Evolutionary conservation across 352 stramenopile species (phyloP).

Genomic region (Globisporangium iwayamae): DNA sequence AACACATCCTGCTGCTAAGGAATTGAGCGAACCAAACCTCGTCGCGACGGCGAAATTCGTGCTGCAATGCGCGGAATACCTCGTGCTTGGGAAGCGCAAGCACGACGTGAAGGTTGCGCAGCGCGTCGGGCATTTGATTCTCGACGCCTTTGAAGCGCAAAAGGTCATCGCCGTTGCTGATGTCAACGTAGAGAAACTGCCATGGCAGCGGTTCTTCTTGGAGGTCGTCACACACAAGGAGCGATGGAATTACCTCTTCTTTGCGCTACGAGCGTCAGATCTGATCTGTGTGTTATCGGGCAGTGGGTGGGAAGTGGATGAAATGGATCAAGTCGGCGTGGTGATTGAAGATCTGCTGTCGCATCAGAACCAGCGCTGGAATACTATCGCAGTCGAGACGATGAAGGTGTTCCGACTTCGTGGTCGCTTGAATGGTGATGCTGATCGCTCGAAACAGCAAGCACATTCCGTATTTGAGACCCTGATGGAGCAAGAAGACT

Average conservation of each 20-base stretch:
- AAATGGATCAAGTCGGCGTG: slow-evolving; percentile 5
- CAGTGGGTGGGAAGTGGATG: neutral
- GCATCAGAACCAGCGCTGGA: slow-evolving; percentile 29
- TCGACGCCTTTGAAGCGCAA: slow-evolving; percentile 43
- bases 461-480: slow-evolving; percentile 21
- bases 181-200: neutral
- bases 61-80: slow-evolving; percentile 18
- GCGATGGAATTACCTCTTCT: slow-evolving; percentile 44
- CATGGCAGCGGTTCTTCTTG: slow-evolving; percentile 21
- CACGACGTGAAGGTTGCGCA: slow-evolving; percentile 34
- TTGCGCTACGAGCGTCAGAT: slow-evolving; percentile 37
- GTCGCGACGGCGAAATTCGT: slow-evolving; percentile 12
- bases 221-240: slow-evolving; percentile 20
- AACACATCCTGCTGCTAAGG: neutral
- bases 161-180: neutral
- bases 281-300: slow-evolving; percentile 16
- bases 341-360: slow-evolving; percentile 30
- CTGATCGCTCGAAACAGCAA: neutral
- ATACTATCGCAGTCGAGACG: slow-evolving; percentile 46
- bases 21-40: neutral
- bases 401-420: slow-evolving; percentile 33
- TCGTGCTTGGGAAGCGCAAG: slow-evolving; percentile 15
- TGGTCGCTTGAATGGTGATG: neutral
- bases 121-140: slow-evolving; percentile 53
- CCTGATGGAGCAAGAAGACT: slow-evolving; percentile 41